Evolutionary conservation across 2,329 filamentous ascomycete genomes (phyloP).

Genomic region (Davidsoniella eucalypti): DNA sequence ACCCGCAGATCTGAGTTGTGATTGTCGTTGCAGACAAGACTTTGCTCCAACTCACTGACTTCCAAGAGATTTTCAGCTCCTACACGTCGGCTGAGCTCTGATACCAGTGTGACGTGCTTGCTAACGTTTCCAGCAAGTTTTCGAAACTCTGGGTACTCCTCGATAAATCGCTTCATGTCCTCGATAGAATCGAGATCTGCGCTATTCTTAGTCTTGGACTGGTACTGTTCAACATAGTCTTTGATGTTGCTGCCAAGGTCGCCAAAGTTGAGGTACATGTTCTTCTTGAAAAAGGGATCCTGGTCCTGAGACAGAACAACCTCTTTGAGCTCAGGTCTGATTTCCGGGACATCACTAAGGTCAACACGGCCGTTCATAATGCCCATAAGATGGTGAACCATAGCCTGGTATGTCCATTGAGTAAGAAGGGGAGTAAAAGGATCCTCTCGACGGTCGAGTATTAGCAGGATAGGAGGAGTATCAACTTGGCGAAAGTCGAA

Average conservation of each 20-base stretch:
- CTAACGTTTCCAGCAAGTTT: slow-evolving; percentile 96
- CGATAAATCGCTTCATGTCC: slow-evolving; percentile 98
- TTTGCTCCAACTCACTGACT: slow-evolving; percentile 93
- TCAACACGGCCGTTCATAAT: slow-evolving; percentile 93
- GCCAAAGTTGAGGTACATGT: slow-evolving; percentile 97
- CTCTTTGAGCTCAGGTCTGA: slow-evolving; percentile 75
- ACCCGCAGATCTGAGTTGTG: slow-evolving; percentile 84
- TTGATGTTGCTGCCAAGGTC: slow-evolving; percentile 93
- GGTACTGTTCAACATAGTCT: slow-evolving; percentile 96
- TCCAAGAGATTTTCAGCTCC: slow-evolving; percentile 79
- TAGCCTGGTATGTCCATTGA: slow-evolving; percentile 99
- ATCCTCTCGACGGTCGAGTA: slow-evolving; percentile 84
- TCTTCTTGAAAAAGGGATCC: slow-evolving; percentile 96
- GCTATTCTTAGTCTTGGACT: slow-evolving; percentile 90
- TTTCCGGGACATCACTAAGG: slow-evolving; percentile 65
- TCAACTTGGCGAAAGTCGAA: slow-evolving; percentile 94
- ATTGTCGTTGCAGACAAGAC: slow-evolving; percentile 90
- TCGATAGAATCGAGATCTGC: slow-evolving; percentile 92
- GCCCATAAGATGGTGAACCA: slow-evolving; percentile 92
- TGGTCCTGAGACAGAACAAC: slow-evolving; percentile 93
- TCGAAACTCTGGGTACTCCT: slow-evolving; percentile 95
- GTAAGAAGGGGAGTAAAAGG: slow-evolving; percentile 86
- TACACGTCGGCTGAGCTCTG: slow-evolving; percentile 78
- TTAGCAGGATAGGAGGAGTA: slow-evolving; percentile 79
- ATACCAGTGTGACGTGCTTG: slow-evolving; percentile 92